phyloP scores from a whole-genome alignment of 1,284 basidiomycete genomes.

The Pisolithus thermaeus region DNA sequence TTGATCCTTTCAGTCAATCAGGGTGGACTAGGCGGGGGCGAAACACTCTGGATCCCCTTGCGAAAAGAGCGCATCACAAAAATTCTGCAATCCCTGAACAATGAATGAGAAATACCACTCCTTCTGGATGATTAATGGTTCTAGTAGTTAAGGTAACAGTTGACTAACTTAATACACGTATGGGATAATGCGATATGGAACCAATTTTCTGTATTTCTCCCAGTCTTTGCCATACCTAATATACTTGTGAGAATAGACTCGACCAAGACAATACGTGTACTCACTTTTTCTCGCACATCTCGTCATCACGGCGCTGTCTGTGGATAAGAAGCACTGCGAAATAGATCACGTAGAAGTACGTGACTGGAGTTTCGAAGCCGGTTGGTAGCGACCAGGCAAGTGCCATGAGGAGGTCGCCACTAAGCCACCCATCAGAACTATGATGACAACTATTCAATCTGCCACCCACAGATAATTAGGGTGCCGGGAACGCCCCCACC shows the following conservation, averaged over 20 bases:
- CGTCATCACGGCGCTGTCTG: slow-evolving; percentile 88
- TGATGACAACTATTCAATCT: neutral
- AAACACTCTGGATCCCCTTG: slow-evolving; percentile 79
- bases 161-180: slow-evolving; percentile 58
- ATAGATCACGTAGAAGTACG: slow-evolving; percentile 93
- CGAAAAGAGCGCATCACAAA: slow-evolving; percentile 57
- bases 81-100: slow-evolving; percentile 32
- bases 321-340: slow-evolving; percentile 90
- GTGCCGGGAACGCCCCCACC: slow-evolving; percentile 95
- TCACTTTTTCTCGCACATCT: slow-evolving; percentile 84
- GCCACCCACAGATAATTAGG: slow-evolving; percentile 82
- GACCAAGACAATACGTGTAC: slow-evolving; percentile 16
- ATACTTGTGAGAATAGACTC: neutral
- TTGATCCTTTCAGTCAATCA: slow-evolving; percentile 56
- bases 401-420: slow-evolving; percentile 88
- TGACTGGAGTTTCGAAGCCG: slow-evolving; percentile 86
- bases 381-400: slow-evolving; percentile 93
- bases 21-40: slow-evolving; percentile 39
- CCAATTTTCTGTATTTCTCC: slow-evolving; percentile 80
- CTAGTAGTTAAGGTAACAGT: neutral
- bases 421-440: slow-evolving; percentile 21
- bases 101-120: neutral
- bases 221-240: slow-evolving; percentile 81
- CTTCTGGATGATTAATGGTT: neutral
- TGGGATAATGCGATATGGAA: slow-evolving; percentile 84